Evolutionary conservation across 257 asterid species (phyloP), one percentile per base, ranked within the genome.

Genomic region (Thymus quinquecostatus): DNA sequence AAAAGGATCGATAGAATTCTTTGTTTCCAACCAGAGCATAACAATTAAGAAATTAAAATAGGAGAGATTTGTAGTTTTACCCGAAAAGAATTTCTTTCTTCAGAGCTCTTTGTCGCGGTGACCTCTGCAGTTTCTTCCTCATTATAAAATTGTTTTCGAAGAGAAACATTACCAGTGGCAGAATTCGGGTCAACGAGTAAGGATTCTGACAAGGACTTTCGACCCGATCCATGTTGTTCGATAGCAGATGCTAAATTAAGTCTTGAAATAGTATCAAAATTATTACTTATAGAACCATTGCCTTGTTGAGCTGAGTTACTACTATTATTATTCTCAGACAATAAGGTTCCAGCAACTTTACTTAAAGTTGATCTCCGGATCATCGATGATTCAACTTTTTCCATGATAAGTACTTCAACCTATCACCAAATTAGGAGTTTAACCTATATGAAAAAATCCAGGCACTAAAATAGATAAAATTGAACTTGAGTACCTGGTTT

Each of bases 321-420:
- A 13, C 13, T 33, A 8, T 58, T 56, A 32, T 57, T 63, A 69
- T 84, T 91, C 66, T 86, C 97, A 3, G 92, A 78, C 58, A 85
- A 81, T 82, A 89, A 77, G 72, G 87, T 81, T 71, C 88, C 93
- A 53, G 97, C 87, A 77, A 83, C 96, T 87, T 89, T 92, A 77
- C 95, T 84, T 79, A 92, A 79, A 49, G 96, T 87, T 64, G 99
- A 88, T 83, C 88, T 87, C 66, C 90, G 83, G 70, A 84, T 75
- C 73, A 83, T 64, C 29, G 92, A 85, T 41, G 95, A 82, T 77
- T 88, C 95, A n/a, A 78, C 83, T 64, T 85, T 92, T 86, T 89
- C 99, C 88, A 92, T 70, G 76, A 83, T 80, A 62, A 95, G 96
- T 63, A 95, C 96, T 82, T 95, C 97, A 28, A 92, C 98, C 98